Evolutionary conservation across 2,329 filamentous ascomycete species (phyloP).

Genomic region (Zasmidium angulare): DNA sequence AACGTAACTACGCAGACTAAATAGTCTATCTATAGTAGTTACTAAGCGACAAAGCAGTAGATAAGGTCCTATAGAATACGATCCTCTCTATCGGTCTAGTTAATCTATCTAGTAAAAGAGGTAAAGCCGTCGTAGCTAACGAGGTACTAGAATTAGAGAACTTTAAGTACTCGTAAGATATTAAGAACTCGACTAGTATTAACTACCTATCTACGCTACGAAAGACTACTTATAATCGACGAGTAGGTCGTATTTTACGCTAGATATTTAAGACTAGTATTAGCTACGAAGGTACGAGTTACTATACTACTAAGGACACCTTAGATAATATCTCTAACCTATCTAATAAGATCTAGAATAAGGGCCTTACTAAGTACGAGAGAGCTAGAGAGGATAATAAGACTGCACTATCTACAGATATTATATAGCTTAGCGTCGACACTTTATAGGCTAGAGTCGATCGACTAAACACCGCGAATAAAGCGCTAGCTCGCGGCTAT

Average conservation of each 20-base stretch:
- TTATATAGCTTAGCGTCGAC: background rate
- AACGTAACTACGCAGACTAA: background rate
- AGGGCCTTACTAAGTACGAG: background rate
- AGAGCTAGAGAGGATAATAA: background rate
- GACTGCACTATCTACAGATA: background rate
- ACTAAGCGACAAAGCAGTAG: constrained; percentile 30
- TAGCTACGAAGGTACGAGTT: background rate
- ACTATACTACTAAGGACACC: background rate
- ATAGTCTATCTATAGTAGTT: constrained; percentile 21
- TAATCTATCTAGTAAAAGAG: background rate
- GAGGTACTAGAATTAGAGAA: background rate
- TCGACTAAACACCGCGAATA: background rate
- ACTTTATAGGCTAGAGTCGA: background rate
- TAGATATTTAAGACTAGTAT: background rate
- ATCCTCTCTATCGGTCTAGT: background rate
- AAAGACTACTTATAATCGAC: background rate
- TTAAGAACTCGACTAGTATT: background rate
- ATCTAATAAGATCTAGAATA: background rate
- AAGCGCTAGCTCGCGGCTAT: background rate
- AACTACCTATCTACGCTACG: background rate
- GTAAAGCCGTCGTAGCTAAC: background rate
- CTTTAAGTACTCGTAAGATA: background rate
- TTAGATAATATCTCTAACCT: background rate
- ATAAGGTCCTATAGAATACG: background rate
- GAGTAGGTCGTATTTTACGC: background rate